phyloP scores from a whole-genome alignment of 495 filamentous ascomycete genomes.

The Hyphodiscus hymeniophilus region DNA sequence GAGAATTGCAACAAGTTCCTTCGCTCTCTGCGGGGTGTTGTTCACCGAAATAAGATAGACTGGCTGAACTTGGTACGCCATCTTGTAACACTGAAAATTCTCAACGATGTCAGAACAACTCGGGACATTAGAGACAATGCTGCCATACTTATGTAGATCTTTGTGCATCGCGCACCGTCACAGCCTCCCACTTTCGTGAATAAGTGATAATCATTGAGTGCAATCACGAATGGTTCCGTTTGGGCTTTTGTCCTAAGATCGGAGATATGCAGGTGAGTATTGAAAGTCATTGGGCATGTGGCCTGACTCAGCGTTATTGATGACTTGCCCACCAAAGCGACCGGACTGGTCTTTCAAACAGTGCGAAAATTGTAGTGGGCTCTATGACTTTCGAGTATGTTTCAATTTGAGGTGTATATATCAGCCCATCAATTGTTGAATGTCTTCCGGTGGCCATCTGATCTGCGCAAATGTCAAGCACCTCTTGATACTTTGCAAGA shows the following conservation, averaged over 20 bases:
- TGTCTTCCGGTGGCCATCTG: constrained; percentile 89
- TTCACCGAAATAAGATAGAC: constrained; percentile 6
- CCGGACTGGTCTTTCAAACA: background rate
- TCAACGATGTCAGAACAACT: background rate
- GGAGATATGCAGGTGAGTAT: too few species aligned
- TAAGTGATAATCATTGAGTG: background rate
- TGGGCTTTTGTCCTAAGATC: background rate
- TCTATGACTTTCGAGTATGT: background rate
- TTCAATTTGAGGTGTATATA: background rate
- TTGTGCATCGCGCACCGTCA: background rate
- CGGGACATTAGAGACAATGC: background rate
- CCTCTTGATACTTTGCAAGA: constrained; percentile 93
- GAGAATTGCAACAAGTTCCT: constrained; percentile 5
- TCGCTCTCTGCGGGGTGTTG: constrained; percentile 2
- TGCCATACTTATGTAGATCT: background rate
- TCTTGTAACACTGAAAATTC: background rate
- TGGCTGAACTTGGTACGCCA: background rate
- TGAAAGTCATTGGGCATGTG: too few species aligned
- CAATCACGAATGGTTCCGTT: background rate
- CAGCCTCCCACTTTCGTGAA: background rate
- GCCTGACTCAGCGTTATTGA: background rate
- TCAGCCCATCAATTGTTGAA: constrained; percentile 84
- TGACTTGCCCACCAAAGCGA: background rate
- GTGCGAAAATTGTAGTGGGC: background rate
- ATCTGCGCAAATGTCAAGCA: constrained; percentile 96